phyloP scores from a whole-genome alignment of 1,284 basidiomycete species.

The Termitomyces sp. region DNA sequence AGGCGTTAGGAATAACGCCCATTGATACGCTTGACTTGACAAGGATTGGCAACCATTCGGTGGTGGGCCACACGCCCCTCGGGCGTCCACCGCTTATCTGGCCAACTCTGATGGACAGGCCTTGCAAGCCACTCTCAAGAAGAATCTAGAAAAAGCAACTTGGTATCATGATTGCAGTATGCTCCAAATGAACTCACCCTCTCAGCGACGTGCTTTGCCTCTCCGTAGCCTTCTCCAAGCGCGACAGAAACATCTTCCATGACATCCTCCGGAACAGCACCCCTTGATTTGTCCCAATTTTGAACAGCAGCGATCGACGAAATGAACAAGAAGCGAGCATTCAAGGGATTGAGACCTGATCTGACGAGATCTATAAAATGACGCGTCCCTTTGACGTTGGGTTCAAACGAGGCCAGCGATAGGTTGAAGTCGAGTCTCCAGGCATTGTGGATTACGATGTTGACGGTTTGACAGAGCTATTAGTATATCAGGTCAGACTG shows the following conservation, averaged over 20 bases:
- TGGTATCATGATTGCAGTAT: background rate
- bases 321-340: constrained; percentile 22
- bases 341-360: background rate
- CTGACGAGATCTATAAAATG: constrained; percentile 9
- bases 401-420: constrained; percentile 4
- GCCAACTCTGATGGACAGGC: constrained; percentile 14
- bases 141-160: constrained; percentile 1
- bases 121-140: constrained; percentile 16
- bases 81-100: constrained; percentile 18
- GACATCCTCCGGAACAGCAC: constrained; percentile 18
- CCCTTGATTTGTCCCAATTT: constrained; percentile 10
- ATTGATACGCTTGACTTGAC: constrained; percentile 19
- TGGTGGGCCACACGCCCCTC: constrained; percentile 18
- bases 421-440: constrained; percentile 13
- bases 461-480: constrained; percentile 11
- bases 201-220: constrained; percentile 20
- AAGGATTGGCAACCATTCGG: constrained; percentile 21
- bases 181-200: constrained; percentile 7
- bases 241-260: constrained; percentile 14
- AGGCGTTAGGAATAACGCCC: constrained; percentile 12
- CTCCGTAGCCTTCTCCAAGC: constrained; percentile 19
- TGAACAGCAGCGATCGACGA: constrained; percentile 17
- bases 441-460: constrained; percentile 15
- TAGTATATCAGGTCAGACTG: background rate
- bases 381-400: constrained; percentile 6